Percentiles rank a stretch among this genome's conserved stretches.
Conservation (phyloP, 169 alveolate genomes). For the Babesia divergens region DNA sequence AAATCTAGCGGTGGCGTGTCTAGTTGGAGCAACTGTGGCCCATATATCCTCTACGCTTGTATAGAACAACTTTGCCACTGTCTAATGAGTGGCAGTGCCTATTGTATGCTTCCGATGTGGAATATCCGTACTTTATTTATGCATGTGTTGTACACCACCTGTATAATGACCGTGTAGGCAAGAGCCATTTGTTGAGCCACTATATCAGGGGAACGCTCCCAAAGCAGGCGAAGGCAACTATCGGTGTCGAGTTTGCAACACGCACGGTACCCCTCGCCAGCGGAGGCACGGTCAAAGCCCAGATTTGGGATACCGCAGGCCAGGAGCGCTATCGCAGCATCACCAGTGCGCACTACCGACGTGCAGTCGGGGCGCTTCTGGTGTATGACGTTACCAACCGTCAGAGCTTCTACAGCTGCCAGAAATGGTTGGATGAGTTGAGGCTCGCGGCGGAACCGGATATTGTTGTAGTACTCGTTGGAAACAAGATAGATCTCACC, state of each 20-base stretch:
- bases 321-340: constrained; percentile 93
- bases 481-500: constrained; percentile 96
- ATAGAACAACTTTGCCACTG: no score
- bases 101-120: no score
- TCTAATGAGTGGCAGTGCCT: no score
- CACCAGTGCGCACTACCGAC: constrained; percentile 92
- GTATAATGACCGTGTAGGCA: constrained; percentile 64
- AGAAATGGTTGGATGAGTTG: constrained; percentile 95
- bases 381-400: constrained; percentile 93
- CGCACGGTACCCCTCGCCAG: constrained; percentile 92
- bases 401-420: constrained; percentile 84
- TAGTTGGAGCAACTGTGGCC: no score
- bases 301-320: constrained; percentile 93
- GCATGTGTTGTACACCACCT: no score
- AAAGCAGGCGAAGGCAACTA: constrained; percentile 93
- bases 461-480: constrained; percentile 96
- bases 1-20: no score
- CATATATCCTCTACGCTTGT: no score
- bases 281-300: constrained; percentile 90
- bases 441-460: constrained; percentile 96
- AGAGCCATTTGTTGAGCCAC: constrained; percentile 90
- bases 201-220: constrained; percentile 94
- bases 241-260: constrained; percentile 98
- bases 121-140: no score
- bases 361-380: constrained; percentile 94